Base-by-base conservation (phyloP, 2,329 filamentous ascomycete genomes). In the Fusarium praegraminearum region DNA sequence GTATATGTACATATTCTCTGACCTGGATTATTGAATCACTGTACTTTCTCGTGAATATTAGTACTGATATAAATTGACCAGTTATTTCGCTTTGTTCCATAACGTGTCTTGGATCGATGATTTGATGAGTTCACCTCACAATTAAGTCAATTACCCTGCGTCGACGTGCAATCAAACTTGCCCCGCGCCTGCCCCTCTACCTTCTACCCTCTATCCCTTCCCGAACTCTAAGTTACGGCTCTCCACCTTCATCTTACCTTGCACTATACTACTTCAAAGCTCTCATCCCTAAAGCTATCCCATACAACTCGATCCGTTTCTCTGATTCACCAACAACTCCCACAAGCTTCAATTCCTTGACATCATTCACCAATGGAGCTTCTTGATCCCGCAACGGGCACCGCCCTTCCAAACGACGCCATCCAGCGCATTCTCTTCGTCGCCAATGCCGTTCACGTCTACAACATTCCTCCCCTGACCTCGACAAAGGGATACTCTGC, bases 371-470 rank as follows among this genome's bases (percentile, higher is more conserved):
- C 57, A 69, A 91, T 92, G 90, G 85, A 89, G 74, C 81, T 85
- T 57, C 83, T 89, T 77, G 92, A 96, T 80, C 92, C 91, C 54
- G 85, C 89, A 58, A 95, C 92, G 24, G 90, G 90, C 73, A 82
- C 82, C 35, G 80, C 89, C 69, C 86, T 93, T 71, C 90, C 92
- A 58, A 78, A 88, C 54, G 91, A 93, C 77, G 91, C 93, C 74
- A 95, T 97, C 81, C 92, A 96, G 81, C 90, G 93, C 78, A 85
- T 96, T 77, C 90, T 97, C 78, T 94, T 93, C 86, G 83, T 94
- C 78, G 88, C 90, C 68, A 83, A 86, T 75, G 84, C 86, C 70
- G 91, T 96, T 69, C 93, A 97, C 83, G 87, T 97, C 83, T 97
- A 97, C 85, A 89, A 91, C 76, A 94, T 97, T 78, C 93, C 93